Evolutionary conservation across 345 rosid species (phyloP).

Genomic region (Corchorus olitorius): DNA sequence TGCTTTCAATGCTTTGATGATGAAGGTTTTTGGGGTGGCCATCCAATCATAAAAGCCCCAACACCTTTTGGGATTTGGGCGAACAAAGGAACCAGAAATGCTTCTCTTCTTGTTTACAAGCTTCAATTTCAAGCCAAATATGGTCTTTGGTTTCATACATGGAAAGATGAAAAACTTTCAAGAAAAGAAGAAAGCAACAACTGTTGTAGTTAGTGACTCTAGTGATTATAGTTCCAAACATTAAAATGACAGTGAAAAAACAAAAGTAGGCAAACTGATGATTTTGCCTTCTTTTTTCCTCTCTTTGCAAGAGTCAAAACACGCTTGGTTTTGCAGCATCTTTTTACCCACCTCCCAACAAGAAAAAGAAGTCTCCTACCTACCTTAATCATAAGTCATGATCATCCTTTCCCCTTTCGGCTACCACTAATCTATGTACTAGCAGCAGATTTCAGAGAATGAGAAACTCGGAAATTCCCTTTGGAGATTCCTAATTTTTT

Average conservation of each 20-base stretch:
- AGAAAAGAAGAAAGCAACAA: neutral
- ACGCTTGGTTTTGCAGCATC: slow-evolving; percentile 19
- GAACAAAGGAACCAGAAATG: neutral
- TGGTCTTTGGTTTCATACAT: neutral
- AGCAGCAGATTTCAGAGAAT: neutral
- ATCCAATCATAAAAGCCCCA: neutral
- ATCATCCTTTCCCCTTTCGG: slow-evolving; percentile 38
- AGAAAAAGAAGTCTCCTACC: slow-evolving; percentile 30
- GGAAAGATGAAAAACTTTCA: neutral
- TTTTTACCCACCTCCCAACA: slow-evolving; percentile 31
- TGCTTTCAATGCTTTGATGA: slow-evolving; percentile 10
- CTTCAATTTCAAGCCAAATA: slow-evolving; percentile 27
- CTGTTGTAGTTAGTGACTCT: neutral
- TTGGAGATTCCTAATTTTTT: slow-evolving; percentile 12
- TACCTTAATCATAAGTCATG: slow-evolving; percentile 39
- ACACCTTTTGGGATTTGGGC: neutral
- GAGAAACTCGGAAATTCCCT: slow-evolving; percentile 10
- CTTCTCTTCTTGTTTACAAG: slow-evolving; percentile 11
- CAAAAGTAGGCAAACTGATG: slow-evolving; percentile 17
- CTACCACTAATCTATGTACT: slow-evolving; percentile 36
- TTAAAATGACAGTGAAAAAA: slow-evolving; percentile 22
- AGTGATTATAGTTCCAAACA: slow-evolving; percentile 21
- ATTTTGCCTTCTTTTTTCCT: slow-evolving; percentile 13
- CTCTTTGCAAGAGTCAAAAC: slow-evolving; percentile 26
- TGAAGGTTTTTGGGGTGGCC: neutral